A percentile compares a stretch with the other conserved stretches of the same genome.
Conservation (phyloP, 2,329 filamentous ascomycete species). For the Rhexocercosporidium sp. region DNA sequence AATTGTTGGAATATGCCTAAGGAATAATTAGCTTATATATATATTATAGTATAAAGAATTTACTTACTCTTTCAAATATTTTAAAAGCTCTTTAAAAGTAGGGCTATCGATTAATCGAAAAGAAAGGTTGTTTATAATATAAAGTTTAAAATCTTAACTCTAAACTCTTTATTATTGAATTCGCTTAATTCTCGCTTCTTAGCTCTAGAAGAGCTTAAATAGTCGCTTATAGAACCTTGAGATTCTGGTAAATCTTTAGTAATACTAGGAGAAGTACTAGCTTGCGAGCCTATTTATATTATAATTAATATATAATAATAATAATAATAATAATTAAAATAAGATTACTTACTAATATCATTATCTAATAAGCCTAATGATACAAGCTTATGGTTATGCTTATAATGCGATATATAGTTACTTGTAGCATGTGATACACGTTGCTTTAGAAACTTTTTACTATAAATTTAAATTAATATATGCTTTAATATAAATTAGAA, state of each 20-base stretch:
- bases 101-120: background rate
- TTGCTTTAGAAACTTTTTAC: background rate
- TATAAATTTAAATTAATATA: background rate
- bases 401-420: background rate
- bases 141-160: background rate
- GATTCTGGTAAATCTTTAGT: background rate
- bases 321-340: background rate
- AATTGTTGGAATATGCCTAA: background rate
- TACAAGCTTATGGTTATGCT: background rate
- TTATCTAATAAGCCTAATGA: background rate
- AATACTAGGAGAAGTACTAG: background rate
- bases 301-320: background rate
- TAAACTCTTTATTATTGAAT: no score
- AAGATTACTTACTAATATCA: no score
- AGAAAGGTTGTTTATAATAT: conserved; percentile 1
- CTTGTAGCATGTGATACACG: background rate
- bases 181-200: no score
- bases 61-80: no score
- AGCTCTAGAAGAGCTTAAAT: no score
- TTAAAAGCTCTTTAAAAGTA: background rate
- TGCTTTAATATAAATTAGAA: background rate
- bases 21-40: background rate
- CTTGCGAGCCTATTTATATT: background rate
- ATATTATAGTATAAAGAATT: no score
- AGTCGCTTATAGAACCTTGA: background rate